phyloP scores from a whole-genome alignment of 2,329 filamentous ascomycete genomes.

The Cordyceps militaris region DNA sequence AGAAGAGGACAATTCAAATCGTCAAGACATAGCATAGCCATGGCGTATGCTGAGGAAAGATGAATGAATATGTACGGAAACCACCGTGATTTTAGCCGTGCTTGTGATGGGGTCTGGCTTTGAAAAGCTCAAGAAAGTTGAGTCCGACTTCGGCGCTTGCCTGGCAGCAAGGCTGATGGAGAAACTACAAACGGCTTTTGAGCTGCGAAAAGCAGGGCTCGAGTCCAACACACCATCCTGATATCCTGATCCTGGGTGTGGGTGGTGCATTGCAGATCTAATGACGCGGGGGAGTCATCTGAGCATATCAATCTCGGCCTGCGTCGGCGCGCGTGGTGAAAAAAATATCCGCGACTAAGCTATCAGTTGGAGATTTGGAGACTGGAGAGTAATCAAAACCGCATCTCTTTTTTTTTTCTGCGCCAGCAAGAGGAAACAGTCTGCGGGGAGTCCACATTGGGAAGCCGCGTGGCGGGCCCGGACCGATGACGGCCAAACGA shows the following conservation, averaged over 20 bases:
- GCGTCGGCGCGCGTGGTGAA: constrained; percentile 1
- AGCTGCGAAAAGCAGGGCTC: background rate
- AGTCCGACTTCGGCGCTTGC: background rate
- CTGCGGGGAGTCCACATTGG: background rate
- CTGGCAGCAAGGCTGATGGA: background rate
- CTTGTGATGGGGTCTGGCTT: background rate
- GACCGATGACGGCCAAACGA: background rate
- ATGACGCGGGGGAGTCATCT: background rate
- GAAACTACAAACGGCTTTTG: background rate
- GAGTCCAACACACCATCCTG: background rate
- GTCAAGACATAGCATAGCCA: no score
- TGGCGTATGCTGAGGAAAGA: background rate
- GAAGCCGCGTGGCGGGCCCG: background rate
- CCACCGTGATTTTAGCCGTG: background rate
- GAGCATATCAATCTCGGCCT: constrained; percentile 7
- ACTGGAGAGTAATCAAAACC: no score
- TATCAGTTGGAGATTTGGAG: background rate
- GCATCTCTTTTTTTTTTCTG: no score
- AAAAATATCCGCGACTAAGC: constrained; percentile 1
- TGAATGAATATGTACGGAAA: background rate
- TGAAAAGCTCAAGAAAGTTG: background rate
- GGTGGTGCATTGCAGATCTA: background rate
- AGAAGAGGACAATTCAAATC: no score
- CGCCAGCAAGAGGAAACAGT: background rate
- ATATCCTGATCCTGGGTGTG: no score